A percentile compares a stretch with the other conserved stretches of the same genome.
Conservation (phyloP, 1,139 yeast genomes). For the Hanseniaspora sp. region DNA sequence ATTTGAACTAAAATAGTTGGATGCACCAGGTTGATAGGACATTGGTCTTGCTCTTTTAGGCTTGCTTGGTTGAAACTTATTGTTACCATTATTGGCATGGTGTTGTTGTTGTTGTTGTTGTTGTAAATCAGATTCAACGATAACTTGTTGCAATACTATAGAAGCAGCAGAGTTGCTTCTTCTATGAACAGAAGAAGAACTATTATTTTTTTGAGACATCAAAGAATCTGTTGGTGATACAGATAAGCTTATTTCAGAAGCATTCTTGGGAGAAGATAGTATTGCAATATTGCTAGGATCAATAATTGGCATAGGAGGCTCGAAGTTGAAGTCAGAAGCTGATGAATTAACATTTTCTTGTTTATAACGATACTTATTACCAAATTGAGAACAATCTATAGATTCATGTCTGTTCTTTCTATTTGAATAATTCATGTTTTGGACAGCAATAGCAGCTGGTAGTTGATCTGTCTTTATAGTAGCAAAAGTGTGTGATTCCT, state of each 20-base stretch:
- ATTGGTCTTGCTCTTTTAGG: slow-evolving; percentile 65
- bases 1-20: not conserved
- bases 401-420: slow-evolving; percentile 11
- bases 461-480: slow-evolving; percentile 3
- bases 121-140: slow-evolving; percentile 34
- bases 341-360: not conserved
- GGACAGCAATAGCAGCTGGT: slow-evolving; percentile 11
- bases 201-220: not conserved
- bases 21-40: slow-evolving; percentile 53
- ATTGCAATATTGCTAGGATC: not conserved
- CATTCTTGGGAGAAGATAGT: not conserved
- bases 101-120: not conserved
- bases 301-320: not conserved
- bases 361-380: not conserved
- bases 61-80: slow-evolving; percentile 21
- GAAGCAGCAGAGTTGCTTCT: slow-evolving; percentile 42
- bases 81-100: too few species aligned
- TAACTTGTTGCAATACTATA: slow-evolving; percentile 57
- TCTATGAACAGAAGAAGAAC: slow-evolving; percentile 22
- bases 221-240: not conserved
- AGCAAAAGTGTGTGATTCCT: slow-evolving; percentile 24
- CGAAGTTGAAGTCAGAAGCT: not conserved
- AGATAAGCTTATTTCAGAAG: not conserved
- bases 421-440: slow-evolving; percentile 11
- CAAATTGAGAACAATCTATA: slow-evolving; percentile 6